Base-by-base conservation (phyloP, 805 yeast genomes). In the Candida vartiovaarae region DNA sequence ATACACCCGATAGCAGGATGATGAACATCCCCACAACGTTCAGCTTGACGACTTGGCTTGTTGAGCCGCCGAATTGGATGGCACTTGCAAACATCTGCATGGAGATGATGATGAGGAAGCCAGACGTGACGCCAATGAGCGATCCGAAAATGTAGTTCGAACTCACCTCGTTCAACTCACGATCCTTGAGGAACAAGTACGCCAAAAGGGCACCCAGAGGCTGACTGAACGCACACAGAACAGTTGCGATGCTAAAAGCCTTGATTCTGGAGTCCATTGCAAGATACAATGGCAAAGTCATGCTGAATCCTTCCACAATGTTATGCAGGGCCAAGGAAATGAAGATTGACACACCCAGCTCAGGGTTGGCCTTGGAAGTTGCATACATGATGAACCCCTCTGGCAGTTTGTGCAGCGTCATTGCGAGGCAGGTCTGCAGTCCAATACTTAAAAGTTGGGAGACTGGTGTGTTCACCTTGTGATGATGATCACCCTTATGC, bases 381-480 rank as follows among this genome's bases (percentile, higher is more conserved):
- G 84, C 84, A 60, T 77, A 91, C 38, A 95, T 83, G 43, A 91
- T 80, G 56, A 91, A 86, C 0, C 99, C 99, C 64, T 91, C 99
- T 0, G 99, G 99, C 26, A 91, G 71, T 60, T 93, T 90, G 65
- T 91, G 99, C 28, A 93, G 64, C 0, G 95, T 76, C 28, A 91
- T 78, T 0, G 95, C 98, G 40, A 90, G 61, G 6, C 90, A 80
- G 0, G 98, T 91, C 61, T 93, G 97, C 24, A 93, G 61, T 4
- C 96, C 97, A 45, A 91, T 88, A 5, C 95, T 77, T 8, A 91
- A 64, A n/a, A 91, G 65, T 45, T 86, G 73, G 0, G 95, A 82
- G 15, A 82, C 66, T 1, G 93, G 90, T 0, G 95, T 79, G 44
- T 78, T 80, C 23, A 85, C 72, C 55, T 84, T 86, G 60, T 88